Evolutionary conservation across 345 rosid species (phyloP).

Genomic region (Anacardium occidentale): DNA sequence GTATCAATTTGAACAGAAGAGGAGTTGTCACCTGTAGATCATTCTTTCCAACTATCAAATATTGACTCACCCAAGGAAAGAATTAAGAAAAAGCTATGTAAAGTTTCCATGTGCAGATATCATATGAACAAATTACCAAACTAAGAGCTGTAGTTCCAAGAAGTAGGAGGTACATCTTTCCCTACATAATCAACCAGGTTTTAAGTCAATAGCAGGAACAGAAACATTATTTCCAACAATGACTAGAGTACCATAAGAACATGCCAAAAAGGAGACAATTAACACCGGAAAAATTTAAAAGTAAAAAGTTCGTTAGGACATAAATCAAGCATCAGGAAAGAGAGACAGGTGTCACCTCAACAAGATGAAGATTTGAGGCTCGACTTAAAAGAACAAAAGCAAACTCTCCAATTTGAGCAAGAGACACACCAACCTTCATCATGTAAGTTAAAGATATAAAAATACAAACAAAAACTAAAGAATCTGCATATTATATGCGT

Average conservation of each 20-base stretch:
- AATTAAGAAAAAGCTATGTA: not conserved
- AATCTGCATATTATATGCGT: not conserved
- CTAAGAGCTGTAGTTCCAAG: constrained; percentile 97
- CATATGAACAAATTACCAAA: constrained; percentile 50
- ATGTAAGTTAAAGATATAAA: not conserved
- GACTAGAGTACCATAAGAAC: not conserved
- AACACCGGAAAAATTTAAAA: not conserved
- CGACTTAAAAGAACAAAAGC: constrained; percentile 94
- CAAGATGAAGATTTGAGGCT: constrained; percentile 90
- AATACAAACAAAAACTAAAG: not conserved
- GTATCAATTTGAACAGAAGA: constrained; percentile 82
- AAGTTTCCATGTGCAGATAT: not conserved
- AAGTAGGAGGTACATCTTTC: constrained; percentile 98
- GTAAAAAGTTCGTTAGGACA: not conserved
- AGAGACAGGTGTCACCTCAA: constrained; percentile 55
- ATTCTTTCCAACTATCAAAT: constrained; percentile 15
- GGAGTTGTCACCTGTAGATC: constrained; percentile 83
- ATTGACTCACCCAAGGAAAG: constrained; percentile 9
- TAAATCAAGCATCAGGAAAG: not conserved
- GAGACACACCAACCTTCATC: constrained; percentile 77
- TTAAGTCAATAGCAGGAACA: constrained; percentile 12
- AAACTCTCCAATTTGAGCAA: constrained; percentile 99
- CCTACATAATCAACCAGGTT: constrained; percentile 46
- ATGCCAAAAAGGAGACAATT: not conserved
- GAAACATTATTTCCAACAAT: not conserved